These are phyloP conservation scores for Sicyos baderoa DNA, from an alignment of 306 rosid species.

Conservation along the genomic window DNA sequence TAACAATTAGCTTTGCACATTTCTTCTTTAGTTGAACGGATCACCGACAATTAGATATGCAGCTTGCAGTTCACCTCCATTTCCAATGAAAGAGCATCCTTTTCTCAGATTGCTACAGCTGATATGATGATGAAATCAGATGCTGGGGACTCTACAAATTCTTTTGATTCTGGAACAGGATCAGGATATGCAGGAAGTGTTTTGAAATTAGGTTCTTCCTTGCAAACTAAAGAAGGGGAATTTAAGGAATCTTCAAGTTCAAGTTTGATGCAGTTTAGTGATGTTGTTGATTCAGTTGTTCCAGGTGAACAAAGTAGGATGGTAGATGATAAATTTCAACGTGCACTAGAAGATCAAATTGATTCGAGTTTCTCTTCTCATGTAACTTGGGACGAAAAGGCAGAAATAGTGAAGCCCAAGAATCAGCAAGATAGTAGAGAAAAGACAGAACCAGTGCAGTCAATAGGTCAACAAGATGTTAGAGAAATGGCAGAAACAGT, in stretches of 20 bases:
- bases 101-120: constrained; percentile 30
- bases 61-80: constrained; percentile 35
- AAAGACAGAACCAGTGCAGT: constrained; percentile 37
- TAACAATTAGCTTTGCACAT: background rate
- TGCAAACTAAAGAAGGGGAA: constrained; percentile 42
- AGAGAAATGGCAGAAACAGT: constrained; percentile 30
- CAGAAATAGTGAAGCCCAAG: constrained; percentile 39
- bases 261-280: constrained; percentile 35
- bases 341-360: constrained; percentile 43
- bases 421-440: constrained; percentile 9
- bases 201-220: constrained; percentile 43
- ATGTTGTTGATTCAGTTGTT: constrained; percentile 34
- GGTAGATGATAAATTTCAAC: constrained; percentile 40
- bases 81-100: constrained; percentile 26
- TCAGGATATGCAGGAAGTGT: constrained; percentile 60
- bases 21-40: constrained; percentile 19
- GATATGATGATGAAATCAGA: constrained; percentile 30
- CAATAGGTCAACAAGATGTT: constrained; percentile 33
- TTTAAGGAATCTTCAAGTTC: constrained; percentile 43
- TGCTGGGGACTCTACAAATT: constrained; percentile 41
- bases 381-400: constrained; percentile 90
- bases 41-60: constrained; percentile 28
- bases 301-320: constrained; percentile 27
- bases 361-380: constrained; percentile 49
- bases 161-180: constrained; percentile 57